These are phyloP conservation scores for Colletotrichum limetticola DNA, from an alignment of 2,329 filamentous ascomycete species.

Conservation along the genomic window DNA sequence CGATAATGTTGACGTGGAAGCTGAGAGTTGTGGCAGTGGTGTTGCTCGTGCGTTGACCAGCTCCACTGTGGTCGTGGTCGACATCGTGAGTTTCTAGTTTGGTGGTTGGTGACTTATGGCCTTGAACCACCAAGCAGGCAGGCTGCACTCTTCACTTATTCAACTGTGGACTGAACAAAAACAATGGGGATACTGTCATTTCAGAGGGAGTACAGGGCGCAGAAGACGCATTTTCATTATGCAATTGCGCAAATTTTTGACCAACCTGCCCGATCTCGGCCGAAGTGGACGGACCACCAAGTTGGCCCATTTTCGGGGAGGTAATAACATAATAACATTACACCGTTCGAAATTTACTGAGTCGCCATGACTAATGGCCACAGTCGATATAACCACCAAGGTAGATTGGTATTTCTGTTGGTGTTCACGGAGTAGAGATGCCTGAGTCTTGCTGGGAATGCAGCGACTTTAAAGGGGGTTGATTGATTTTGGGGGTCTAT, in stretches of 20 bases:
- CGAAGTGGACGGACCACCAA: conserved; percentile 14
- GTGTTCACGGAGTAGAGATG: background rate
- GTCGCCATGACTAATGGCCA: background rate
- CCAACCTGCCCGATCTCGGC: conserved; percentile 20
- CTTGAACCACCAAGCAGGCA: background rate
- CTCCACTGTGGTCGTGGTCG: conserved; percentile 5
- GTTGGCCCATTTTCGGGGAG: conserved; percentile 6
- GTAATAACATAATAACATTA: conserved; percentile 2
- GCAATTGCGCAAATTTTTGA: conserved; percentile 5
- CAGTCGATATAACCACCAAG: background rate
- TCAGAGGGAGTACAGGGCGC: background rate
- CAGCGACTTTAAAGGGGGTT: background rate
- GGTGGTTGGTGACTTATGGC: background rate
- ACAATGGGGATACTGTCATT: background rate
- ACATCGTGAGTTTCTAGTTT: background rate
- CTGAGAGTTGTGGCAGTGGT: background rate
- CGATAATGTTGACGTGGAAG: background rate
- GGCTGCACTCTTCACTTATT: background rate
- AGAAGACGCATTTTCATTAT: background rate
- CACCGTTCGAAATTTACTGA: background rate
- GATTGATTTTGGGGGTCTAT: too few relatives aligned
- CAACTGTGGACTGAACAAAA: background rate
- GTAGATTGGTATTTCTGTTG: background rate
- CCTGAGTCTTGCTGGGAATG: background rate
- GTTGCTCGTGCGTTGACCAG: background rate